Evolutionary conservation across 495 filamentous ascomycete genomes (phyloP).

Genomic region (Clavariopsis aquatica): DNA sequence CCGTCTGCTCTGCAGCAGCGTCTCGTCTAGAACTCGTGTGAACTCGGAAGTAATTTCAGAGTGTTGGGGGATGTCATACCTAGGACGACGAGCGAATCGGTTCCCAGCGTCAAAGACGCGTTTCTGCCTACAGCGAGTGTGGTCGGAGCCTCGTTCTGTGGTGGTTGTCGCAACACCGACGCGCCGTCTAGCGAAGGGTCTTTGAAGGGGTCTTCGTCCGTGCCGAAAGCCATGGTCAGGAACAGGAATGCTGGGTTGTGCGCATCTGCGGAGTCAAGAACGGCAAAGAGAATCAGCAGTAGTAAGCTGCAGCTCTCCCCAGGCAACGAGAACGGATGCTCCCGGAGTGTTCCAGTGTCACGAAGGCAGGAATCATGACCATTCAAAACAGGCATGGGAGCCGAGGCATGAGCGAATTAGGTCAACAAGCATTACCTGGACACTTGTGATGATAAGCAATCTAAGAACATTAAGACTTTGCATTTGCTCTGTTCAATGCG

Average conservation of each 20-base stretch:
- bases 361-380: slow-evolving; percentile 9
- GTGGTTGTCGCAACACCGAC: slow-evolving; percentile 35
- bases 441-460: neutral
- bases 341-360: neutral
- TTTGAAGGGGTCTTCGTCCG: slow-evolving; percentile 46
- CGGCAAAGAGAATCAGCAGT: neutral
- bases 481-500: neutral
- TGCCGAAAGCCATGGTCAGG: slow-evolving; percentile 36
- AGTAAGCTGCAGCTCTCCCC: slow-evolving; percentile 5
- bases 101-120: slow-evolving; percentile 63
- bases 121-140: slow-evolving; percentile 59
- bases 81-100: slow-evolving; percentile 64
- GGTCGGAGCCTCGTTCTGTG: slow-evolving; percentile 41
- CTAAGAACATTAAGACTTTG: neutral
- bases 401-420: slow-evolving; percentile 10
- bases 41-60: neutral
- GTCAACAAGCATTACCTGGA: too few species aligned
- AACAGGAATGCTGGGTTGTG: slow-evolving; percentile 1
- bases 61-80: slow-evolving; percentile 49
- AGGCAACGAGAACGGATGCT: neutral
- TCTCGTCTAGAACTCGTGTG: slow-evolving; percentile 49
- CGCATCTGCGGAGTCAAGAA: slow-evolving; percentile 16
- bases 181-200: slow-evolving; percentile 44
- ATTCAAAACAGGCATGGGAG: slow-evolving; percentile 1
- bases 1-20: slow-evolving; percentile 44